Evolutionary conservation across 805 yeast genomes (phyloP).

Genomic region (Nadsonia fulvescens): DNA sequence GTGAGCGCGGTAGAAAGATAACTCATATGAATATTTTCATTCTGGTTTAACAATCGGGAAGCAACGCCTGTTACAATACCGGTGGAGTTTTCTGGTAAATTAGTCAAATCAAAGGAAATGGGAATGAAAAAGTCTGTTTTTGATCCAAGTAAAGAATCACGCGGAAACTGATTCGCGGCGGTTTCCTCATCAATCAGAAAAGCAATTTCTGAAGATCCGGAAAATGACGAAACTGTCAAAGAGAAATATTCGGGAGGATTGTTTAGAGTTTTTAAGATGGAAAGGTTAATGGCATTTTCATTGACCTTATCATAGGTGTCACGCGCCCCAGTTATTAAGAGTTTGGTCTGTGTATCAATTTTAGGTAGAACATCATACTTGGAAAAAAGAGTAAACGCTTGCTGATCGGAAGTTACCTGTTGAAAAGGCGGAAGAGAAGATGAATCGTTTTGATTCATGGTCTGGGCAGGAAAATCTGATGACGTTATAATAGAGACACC

Average conservation of each 20-base stretch:
- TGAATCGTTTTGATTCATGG: constrained; percentile 1
- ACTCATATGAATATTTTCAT: constrained; percentile 26
- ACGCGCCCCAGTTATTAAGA: constrained; percentile 43
- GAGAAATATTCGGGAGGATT: constrained; percentile 15
- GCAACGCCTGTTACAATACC: constrained; percentile 57
- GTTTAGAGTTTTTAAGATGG: constrained; percentile 24
- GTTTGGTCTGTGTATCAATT: constrained; percentile 22
- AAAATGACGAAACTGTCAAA: constrained; percentile 13
- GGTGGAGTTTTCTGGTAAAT: constrained; percentile 38
- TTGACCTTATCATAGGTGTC: constrained; percentile 27
- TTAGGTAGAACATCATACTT: constrained; percentile 26
- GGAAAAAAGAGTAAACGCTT: constrained; percentile 6
- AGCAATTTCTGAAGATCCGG: constrained; percentile 14
- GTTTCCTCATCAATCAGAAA: constrained; percentile 14
- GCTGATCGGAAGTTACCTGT: no score
- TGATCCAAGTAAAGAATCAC: constrained; percentile 37
- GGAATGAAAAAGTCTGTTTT: constrained; percentile 40
- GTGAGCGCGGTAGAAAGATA: constrained; percentile 44
- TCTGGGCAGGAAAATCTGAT: no score
- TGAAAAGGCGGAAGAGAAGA: constrained; percentile 3
- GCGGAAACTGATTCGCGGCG: constrained; percentile 22
- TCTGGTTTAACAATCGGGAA: constrained; percentile 24
- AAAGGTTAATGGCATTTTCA: constrained; percentile 14
- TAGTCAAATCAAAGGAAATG: constrained; percentile 32
- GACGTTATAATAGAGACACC: no score